Evolutionary conservation across 2,329 filamentous ascomycete genomes (phyloP), one percentile per base, ranked within the genome.

Genomic region (Colletotrichum cereale): DNA sequence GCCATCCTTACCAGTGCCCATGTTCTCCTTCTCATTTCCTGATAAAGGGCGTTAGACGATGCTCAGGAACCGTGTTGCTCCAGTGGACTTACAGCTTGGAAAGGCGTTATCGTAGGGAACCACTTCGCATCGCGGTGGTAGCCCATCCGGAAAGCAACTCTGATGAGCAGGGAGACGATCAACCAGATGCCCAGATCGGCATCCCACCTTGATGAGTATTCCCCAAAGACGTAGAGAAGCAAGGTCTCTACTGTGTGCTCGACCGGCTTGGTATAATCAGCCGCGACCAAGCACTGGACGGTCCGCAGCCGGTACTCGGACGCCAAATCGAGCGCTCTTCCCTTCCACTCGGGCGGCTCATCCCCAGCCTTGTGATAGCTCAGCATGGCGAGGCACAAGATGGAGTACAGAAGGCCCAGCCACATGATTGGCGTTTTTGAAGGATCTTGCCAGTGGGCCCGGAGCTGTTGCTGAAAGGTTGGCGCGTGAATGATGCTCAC

Each of bases 341-440:
- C 92, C 77, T 89, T 90, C 86, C 92, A 95, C 80, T 95, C 93
- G 1, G 90, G 86, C 36, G 93, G 93, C 80, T 95, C 93, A 75
- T 96, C 93, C 2, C 92, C 92, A 58, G 93, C 91, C 79, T 93
- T 91, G 78, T 93, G 88, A 76, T 95, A 96, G 66, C 92, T 95
- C 76, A 95, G 86, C 85, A 96, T 89, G 2, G 93, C 92, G 70
- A 96, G 85, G 73, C 90, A 92, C 80, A 96, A 87, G 80, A 96
- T 90, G 0, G 92, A 88, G 79, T 93, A 96, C 16, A 95, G 86
- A 72, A 95, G 80, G 1, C 92, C 93, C 18, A 96, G 82, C 93
- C 93, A 96, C 83, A 94, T 92, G 69, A 94, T 85, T 1, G 91
- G 88, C 5, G 92, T 91, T 75, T 92, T 92, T 18, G 88, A 87